phyloP scores from a whole-genome alignment of 2,329 filamentous ascomycete genomes.

The Colletotrichum cuscutae region DNA sequence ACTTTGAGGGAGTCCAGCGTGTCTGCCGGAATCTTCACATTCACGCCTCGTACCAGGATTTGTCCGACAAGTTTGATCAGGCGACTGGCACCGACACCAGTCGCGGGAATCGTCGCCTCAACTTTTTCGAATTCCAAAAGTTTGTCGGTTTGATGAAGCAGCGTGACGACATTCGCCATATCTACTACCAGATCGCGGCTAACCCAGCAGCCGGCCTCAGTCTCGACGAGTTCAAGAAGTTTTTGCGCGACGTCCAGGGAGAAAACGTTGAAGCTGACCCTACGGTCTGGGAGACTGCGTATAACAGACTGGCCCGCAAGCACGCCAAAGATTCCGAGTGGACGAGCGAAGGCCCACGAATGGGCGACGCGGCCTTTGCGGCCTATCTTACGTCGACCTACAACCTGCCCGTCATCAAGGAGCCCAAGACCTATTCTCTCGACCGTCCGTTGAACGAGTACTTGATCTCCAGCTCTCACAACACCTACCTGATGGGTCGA shows the following conservation, averaged over 20 bases:
- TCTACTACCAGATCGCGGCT: constrained; percentile 73
- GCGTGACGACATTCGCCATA: constrained; percentile 80
- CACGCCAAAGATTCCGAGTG: constrained; percentile 55
- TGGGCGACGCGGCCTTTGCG: constrained; percentile 83
- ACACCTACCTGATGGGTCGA: constrained; percentile 93
- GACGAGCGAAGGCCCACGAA: constrained; percentile 52
- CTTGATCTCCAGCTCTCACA: constrained; percentile 98
- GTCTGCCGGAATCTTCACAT: constrained; percentile 93
- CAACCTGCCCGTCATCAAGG: constrained; percentile 74
- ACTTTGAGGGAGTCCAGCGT: constrained; percentile 81
- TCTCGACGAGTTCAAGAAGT: constrained; percentile 77
- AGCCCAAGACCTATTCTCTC: constrained; percentile 71
- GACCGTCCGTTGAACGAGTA: constrained; percentile 94
- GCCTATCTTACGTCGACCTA: constrained; percentile 79
- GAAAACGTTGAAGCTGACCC: constrained; percentile 78
- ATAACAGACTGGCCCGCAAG: constrained; percentile 74
- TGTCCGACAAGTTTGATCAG: constrained; percentile 78
- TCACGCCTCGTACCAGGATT: constrained; percentile 78
- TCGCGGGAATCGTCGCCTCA: constrained; percentile 62
- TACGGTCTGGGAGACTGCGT: constrained; percentile 76
- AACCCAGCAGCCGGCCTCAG: constrained; percentile 74
- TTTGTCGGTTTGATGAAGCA: constrained; percentile 88
- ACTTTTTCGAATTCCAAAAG: constrained; percentile 82
- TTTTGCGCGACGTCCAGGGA: constrained; percentile 78
- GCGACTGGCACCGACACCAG: constrained; percentile 73